Base-by-base conservation (phyloP, 2,329 filamentous ascomycete genomes). In the Hysterium pulicare region DNA sequence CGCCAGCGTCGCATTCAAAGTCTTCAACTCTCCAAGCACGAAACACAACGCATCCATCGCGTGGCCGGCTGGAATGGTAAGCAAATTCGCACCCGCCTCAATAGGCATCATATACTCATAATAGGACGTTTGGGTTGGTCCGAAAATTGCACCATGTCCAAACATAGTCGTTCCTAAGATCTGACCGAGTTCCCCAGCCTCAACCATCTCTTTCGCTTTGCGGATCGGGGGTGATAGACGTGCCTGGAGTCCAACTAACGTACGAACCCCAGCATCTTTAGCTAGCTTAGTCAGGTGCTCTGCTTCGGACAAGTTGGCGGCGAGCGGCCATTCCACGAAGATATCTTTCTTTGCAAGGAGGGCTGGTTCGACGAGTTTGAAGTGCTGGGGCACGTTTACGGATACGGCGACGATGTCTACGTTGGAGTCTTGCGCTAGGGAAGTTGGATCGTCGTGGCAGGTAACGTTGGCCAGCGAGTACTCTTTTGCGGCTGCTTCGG, bases 261-360 rank as follows among this genome's bases (percentile, higher is more conserved):
- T 78, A 36, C 60, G 64, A 9, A 71, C 61, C 1, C 66, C 64
- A 21, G 68, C 69, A 17, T 57, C 41, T 33, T 66, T 59, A 0
- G 73, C 73, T 8, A 76, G 45, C 1, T 54, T 51, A 0, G 61
- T 52, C 16, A 79, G 56, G 46, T 75, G 70, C 33, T 70, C 62
- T 1, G 72, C 66, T 45, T 75, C 64, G 1, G 55, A 46, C 1
- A 69, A 40, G 32, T 66, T 71, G 3, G 63, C 58, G 0, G 61
- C 73, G 1, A 76, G 59, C 3, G 72, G 75, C 73, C 74, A 75
- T 50, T 78, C 75, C n/a, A 71, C 66, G 42, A 72, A 77, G 10
- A 74, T 66, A 33, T 72, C 62, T 35, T 62, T 63, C 3, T 56
- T 54, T 3, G 71, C 68, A 36, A 65, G 55, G 3, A 78, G 50